Evolutionary conservation across 441 rosid genomes (phyloP), one percentile per base, ranked within the genome.

Genomic region (Bruguiera hainesii): DNA sequence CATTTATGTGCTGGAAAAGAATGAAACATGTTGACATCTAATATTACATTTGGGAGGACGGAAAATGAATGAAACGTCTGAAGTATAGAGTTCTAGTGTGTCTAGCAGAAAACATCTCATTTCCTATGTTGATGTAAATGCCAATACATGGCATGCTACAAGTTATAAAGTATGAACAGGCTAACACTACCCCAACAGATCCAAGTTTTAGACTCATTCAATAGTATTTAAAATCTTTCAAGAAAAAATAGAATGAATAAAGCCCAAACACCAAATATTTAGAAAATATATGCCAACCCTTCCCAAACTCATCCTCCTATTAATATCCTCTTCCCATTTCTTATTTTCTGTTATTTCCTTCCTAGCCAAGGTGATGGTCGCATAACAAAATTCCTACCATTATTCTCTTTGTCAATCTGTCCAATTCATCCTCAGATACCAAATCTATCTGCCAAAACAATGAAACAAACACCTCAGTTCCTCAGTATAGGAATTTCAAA

Each of bases 401-500:
- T 59, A 89, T 80, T 83, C 76, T 83, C 59, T 79, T 73, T 13
- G 77, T 82, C 78, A 87, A 76, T 57, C 66, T 72, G 68, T 73
- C 79, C 72, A 86, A 61, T 59, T 87, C 90, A 71, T 70, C 78
- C 73, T 82, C 82, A 11, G 84, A 61, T 56, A 78, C 91, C 83
- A 89, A 80, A 79, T 87, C 96, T 68, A 80, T 84, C 96, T 89
- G 81, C 74, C 76, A 81, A 69, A 65, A 11, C 21, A 61, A 69
- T 53, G 6, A 67, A 58, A 55, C 39, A 37, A 62, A 39, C 30
- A 35, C n/a, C 49, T 42, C 25, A 51, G 23, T 7, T 1, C 11
- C 35, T 31, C 48, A 42, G 69, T 56, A 69, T 46, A 42, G 49
- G 20, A 64, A 15, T 33, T 6, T 30, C 16, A 2, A 51, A 65